phyloP scores from a whole-genome alignment of 805 yeast genomes.

The Wickerhamomyces chambardii region DNA sequence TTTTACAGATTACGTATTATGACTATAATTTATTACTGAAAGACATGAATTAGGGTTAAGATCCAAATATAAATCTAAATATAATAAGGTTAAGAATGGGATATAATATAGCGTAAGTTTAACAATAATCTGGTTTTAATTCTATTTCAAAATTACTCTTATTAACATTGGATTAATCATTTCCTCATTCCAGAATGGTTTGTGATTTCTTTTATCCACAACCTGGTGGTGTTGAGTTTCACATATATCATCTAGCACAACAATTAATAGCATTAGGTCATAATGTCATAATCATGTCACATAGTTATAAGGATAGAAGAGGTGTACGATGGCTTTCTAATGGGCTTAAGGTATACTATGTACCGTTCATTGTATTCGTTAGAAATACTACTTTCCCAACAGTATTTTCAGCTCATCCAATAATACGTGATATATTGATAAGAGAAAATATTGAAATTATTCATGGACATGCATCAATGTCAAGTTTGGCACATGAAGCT shows the following conservation, averaged over 20 bases:
- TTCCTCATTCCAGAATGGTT: slow-evolving; percentile 46
- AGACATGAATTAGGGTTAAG: too few relatives aligned
- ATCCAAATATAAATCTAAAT: too few relatives aligned
- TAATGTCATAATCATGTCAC: slow-evolving; percentile 80
- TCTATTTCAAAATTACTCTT: slow-evolving; percentile 12
- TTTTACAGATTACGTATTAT: too few relatives aligned
- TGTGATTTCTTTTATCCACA: slow-evolving; percentile 98
- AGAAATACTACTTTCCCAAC: slow-evolving; percentile 85
- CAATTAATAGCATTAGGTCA: slow-evolving; percentile 75
- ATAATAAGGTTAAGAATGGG: slow-evolving; percentile 11
- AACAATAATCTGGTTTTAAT: too few relatives aligned
- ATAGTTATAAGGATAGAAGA: slow-evolving; percentile 71
- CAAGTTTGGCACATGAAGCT: slow-evolving; percentile 83
- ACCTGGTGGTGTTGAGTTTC: slow-evolving; percentile 97
- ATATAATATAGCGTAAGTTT: slow-evolving; percentile 21
- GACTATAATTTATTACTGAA: too few relatives aligned
- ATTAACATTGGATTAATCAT: slow-evolving; percentile 7
- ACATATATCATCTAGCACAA: slow-evolving; percentile 85
- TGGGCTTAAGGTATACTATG: slow-evolving; percentile 88
- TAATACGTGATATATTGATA: slow-evolving; percentile 73
- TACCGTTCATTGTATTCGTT: slow-evolving; percentile 74
- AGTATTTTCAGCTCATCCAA: slow-evolving; percentile 81
- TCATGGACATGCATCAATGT: slow-evolving; percentile 92
- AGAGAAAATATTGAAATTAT: slow-evolving; percentile 83
- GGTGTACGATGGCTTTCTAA: slow-evolving; percentile 82